phyloP scores from a whole-genome alignment of 768 basidiomycete species.

The Collybia nuda region DNA sequence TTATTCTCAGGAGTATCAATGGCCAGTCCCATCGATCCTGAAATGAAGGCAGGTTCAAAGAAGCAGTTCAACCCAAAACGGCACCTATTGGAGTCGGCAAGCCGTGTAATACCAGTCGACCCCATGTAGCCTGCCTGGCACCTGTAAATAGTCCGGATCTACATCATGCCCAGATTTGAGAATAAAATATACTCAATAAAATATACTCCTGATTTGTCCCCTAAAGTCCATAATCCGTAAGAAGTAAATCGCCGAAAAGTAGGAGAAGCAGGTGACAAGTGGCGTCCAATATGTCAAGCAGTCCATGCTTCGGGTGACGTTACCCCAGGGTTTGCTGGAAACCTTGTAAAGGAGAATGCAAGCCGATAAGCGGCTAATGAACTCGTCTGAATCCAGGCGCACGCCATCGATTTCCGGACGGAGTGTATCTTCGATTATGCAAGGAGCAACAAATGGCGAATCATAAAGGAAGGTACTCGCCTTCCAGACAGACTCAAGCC shows the following conservation, averaged over 20 bases:
- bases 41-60: no score
- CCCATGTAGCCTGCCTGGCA: slow-evolving; percentile 11
- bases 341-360: slow-evolving; percentile 40
- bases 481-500: slow-evolving; percentile 41
- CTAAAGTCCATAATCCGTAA: slow-evolving; percentile 8
- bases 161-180: slow-evolving; percentile 3
- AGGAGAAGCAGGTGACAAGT: slow-evolving; percentile 40
- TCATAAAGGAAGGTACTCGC: slow-evolving; percentile 42
- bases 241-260: slow-evolving; percentile 19
- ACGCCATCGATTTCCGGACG: slow-evolving; percentile 36
- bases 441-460: slow-evolving; percentile 33
- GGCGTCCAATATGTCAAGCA: slow-evolving; percentile 43
- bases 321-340: slow-evolving; percentile 24
- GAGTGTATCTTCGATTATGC: slow-evolving; percentile 37
- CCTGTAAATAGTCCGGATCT: slow-evolving; percentile 13
- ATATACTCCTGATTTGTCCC: no score
- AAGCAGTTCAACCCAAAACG: no score
- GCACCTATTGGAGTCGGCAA: no score
- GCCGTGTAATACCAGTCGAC: background rate
- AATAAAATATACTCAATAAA: slow-evolving; percentile 2
- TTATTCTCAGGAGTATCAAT: no score
- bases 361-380: slow-evolving; percentile 35
- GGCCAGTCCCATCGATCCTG: no score
- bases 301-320: slow-evolving; percentile 41
- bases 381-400: slow-evolving; percentile 26